Conservation (phyloP, 805 yeast species). For the Saccharomyces jurei region DNA sequence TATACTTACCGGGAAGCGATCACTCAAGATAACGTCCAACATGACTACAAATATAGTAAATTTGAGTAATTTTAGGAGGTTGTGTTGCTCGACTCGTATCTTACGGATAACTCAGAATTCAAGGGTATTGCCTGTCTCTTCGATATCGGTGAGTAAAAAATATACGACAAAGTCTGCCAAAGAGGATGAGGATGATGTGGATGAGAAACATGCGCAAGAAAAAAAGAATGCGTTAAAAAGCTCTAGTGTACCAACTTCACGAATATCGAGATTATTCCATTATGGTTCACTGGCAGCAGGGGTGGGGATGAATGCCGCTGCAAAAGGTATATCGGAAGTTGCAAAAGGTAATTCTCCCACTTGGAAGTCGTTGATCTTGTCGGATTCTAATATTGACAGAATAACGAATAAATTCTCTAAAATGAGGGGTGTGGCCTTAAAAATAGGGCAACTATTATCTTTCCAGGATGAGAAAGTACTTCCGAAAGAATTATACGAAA, state of each 20-base stretch:
- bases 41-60: neutral
- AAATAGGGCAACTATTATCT: slow-evolving; percentile 93
- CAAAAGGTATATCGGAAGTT: slow-evolving; percentile 64
- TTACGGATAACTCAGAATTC: neutral
- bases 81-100: neutral
- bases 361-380: slow-evolving; percentile 54
- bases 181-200: neutral
- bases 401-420: slow-evolving; percentile 80
- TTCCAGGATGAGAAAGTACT: slow-evolving; percentile 84
- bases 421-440: slow-evolving; percentile 98
- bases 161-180: neutral
- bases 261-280: slow-evolving; percentile 84
- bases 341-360: slow-evolving; percentile 46
- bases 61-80: neutral
- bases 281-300: slow-evolving; percentile 91
- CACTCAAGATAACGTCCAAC: neutral
- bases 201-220: neutral
- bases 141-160: neutral
- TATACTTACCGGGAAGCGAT: neutral
- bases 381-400: slow-evolving; percentile 77
- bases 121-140: neutral
- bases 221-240: slow-evolving; percentile 16
- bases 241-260: slow-evolving; percentile 74
- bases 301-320: slow-evolving; percentile 75
- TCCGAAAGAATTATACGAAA: slow-evolving; percentile 77